These are phyloP conservation scores for Melanopsichium pennsylvanicum DNA, from an alignment of 1,284 basidiomycete species.

Conservation along the genomic window DNA sequence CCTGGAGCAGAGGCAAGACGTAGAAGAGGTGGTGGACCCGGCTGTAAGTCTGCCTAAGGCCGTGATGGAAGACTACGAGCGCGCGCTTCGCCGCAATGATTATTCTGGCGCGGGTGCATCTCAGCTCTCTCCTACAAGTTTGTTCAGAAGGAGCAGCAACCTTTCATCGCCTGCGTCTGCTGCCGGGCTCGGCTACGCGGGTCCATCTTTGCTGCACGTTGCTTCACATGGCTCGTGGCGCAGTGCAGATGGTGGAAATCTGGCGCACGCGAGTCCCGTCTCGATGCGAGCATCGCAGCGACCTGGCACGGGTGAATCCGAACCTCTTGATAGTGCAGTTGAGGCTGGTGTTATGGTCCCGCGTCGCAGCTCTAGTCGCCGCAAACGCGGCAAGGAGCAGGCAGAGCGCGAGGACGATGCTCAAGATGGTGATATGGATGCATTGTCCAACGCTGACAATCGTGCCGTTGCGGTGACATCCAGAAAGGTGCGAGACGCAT, in stretches of 20 bases:
- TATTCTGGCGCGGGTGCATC: constrained; percentile 9
- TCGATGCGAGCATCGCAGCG: constrained; percentile 15
- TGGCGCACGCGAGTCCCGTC: constrained; percentile 14
- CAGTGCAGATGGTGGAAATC: constrained; percentile 14
- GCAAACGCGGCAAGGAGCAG: constrained; percentile 7
- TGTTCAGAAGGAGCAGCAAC: constrained; percentile 23
- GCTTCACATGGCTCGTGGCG: constrained; percentile 34
- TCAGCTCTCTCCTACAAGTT: constrained; percentile 16
- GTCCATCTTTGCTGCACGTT: constrained; percentile 20
- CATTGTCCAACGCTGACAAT: neutral
- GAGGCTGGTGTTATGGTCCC: constrained; percentile 32
- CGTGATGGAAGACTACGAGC: constrained; percentile 56
- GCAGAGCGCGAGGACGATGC: neutral
- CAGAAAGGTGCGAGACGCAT: constrained; percentile 10
- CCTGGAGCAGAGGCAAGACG: constrained; percentile 50
- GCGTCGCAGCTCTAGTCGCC: constrained; percentile 27
- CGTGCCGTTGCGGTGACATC: neutral
- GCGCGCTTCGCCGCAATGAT: constrained; percentile 30
- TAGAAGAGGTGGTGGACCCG: constrained; percentile 46
- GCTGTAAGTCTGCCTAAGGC: constrained; percentile 51
- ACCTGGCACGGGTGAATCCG: constrained; percentile 29
- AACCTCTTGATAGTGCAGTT: constrained; percentile 24
- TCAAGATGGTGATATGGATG: neutral
- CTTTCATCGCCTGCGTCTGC: constrained; percentile 12
- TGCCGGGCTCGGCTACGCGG: constrained; percentile 5